Evolutionary conservation across 2,329 filamentous ascomycete genomes (phyloP).

Genomic region (Lecanosticta acicola): DNA sequence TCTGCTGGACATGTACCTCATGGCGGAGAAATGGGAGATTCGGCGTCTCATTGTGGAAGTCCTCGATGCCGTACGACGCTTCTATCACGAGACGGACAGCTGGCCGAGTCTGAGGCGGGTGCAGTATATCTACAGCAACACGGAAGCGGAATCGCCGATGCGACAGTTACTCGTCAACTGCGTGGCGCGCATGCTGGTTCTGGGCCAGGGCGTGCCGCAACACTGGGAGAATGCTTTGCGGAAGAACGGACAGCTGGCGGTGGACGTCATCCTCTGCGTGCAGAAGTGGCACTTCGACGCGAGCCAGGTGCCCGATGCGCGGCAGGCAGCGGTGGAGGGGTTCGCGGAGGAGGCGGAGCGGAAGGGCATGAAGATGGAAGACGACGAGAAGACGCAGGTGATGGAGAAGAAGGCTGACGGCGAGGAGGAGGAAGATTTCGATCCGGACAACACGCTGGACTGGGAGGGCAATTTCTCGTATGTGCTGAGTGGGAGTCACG

Average conservation of each 20-base stretch:
- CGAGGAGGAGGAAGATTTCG: conserved; percentile 19
- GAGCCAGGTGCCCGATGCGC: conserved; percentile 44
- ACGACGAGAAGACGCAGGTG: conserved; percentile 22
- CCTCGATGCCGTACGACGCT: conserved; percentile 46
- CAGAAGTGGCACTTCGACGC: conserved; percentile 51
- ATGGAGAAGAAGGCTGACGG: conserved; percentile 17
- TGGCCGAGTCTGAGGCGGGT: conserved; percentile 50
- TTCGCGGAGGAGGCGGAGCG: conserved; percentile 32
- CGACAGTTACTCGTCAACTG: conserved; percentile 39
- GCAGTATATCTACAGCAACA: conserved; percentile 38
- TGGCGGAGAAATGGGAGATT: conserved; percentile 50
- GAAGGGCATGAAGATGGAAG: conserved; percentile 33
- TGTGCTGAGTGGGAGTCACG: neutral
- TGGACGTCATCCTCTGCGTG: conserved; percentile 50
- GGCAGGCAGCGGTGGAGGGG: conserved; percentile 39
- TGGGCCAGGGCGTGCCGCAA: conserved; percentile 45
- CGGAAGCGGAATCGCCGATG: conserved; percentile 29
- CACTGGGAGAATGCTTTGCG: conserved; percentile 52
- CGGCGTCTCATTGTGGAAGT: conserved; percentile 44
- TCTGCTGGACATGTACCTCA: conserved; percentile 51
- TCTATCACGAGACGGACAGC: conserved; percentile 48
- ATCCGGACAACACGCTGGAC: conserved; percentile 20
- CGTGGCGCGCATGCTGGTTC: conserved; percentile 47
- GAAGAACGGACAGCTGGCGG: conserved; percentile 51
- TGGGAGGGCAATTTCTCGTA: conserved; percentile 19